phyloP scores from a whole-genome alignment of 2,329 filamentous ascomycete species.

The Boeremia lycopersici region DNA sequence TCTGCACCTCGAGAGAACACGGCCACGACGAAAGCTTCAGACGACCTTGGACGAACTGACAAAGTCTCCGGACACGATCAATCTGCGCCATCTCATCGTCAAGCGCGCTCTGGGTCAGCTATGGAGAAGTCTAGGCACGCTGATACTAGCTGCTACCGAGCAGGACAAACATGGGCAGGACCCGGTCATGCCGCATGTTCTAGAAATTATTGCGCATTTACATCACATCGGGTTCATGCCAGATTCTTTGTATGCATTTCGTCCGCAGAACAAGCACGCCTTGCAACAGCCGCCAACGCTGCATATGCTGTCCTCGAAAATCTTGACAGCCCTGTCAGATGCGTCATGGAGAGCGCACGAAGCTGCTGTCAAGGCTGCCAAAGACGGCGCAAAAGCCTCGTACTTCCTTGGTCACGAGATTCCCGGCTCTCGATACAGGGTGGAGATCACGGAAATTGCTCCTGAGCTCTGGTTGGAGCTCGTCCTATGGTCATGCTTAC shows the following conservation, averaged over 20 bases:
- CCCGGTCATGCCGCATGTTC: conserved; percentile 50
- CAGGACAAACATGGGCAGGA: conserved; percentile 21
- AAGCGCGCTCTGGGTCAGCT: conserved; percentile 52
- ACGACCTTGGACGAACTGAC: conserved; percentile 34
- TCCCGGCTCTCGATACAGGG: conserved; percentile 51
- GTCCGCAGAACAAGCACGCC: conserved; percentile 39
- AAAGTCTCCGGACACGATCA: conserved; percentile 33
- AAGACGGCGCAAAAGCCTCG: conserved; percentile 40
- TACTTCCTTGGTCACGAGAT: conserved; percentile 53
- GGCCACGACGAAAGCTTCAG: conserved; percentile 20
- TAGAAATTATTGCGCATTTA: conserved; percentile 56
- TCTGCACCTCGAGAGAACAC: conserved; percentile 24
- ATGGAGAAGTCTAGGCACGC: conserved; percentile 54
- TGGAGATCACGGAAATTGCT: conserved; percentile 48
- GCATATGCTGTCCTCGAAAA: conserved; percentile 55
- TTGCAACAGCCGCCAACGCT: conserved; percentile 56
- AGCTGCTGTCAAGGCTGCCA: conserved; percentile 35
- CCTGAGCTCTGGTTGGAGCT: conserved; percentile 59
- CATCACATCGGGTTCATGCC: conserved; percentile 56
- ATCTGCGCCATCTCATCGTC: conserved; percentile 23
- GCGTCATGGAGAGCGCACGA: conserved; percentile 57
- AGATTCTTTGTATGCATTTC: conserved; percentile 52
- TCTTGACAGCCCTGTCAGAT: conserved; percentile 57
- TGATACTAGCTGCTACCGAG: conserved; percentile 50
- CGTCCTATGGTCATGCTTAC: conserved; percentile 58